A percentile compares a stretch with the other conserved stretches of the same genome.
These are phyloP conservation scores for Chloranthus sessilifolius DNA, from an alignment of 164 flowering plant genomes.

Conservation along the genomic window DNA sequence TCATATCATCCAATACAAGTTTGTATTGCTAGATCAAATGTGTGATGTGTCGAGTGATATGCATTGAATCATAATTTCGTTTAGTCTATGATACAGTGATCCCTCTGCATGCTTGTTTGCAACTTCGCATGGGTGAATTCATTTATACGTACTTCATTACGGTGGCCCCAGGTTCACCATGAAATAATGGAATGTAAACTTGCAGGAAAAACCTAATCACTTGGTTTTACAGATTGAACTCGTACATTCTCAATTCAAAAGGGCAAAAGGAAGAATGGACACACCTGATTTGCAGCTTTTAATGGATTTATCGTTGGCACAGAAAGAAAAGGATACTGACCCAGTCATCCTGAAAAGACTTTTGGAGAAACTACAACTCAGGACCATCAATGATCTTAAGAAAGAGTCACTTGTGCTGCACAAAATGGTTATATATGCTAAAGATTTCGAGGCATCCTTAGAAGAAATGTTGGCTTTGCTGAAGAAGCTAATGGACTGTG, in stretches of 20 bases:
- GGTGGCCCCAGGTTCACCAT: neutral
- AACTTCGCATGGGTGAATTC: neutral
- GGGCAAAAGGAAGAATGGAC: slow-evolving; percentile 63
- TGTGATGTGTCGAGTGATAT: no score
- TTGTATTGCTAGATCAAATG: no score
- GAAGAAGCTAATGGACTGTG: slow-evolving; percentile 59
- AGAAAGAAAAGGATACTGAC: slow-evolving; percentile 48
- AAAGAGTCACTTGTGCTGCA: slow-evolving; percentile 68
- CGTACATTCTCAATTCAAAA: slow-evolving; percentile 72
- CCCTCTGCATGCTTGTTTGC: no score
- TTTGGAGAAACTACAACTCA: slow-evolving; percentile 70
- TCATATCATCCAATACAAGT: no score
- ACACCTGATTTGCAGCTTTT: slow-evolving; percentile 50
- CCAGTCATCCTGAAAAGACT: slow-evolving; percentile 48
- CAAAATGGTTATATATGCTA: slow-evolving; percentile 54
- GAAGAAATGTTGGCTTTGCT: slow-evolving; percentile 61
- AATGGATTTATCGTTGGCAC: slow-evolving; percentile 50
- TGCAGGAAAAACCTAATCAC: neutral
- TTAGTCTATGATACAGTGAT: no score
- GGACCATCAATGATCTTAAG: slow-evolving; percentile 62
- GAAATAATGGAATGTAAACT: neutral
- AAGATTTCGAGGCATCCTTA: slow-evolving; percentile 45
- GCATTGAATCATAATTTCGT: no score
- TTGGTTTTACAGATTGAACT: slow-evolving; percentile 56
- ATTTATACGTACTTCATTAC: neutral